Evolutionary conservation across 129 eudicot genomes (phyloP).

Genomic region (Centella asiatica): DNA sequence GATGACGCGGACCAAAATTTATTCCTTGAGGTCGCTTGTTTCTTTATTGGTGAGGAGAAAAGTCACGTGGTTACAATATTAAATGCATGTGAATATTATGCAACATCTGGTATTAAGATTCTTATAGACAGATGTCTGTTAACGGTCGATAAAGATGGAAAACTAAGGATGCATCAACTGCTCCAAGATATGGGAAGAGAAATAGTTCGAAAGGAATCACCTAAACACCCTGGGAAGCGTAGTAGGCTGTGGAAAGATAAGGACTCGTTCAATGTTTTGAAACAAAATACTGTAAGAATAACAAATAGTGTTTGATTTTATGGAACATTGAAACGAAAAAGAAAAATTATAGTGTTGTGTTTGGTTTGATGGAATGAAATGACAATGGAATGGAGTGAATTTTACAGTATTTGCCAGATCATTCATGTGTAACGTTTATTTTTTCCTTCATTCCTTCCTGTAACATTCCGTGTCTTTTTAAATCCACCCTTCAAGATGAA

Average conservation of each 20-base stretch:
- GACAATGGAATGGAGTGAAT: no score
- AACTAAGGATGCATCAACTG: background rate
- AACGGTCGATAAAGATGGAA: background rate
- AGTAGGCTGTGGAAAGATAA: constrained; percentile 15
- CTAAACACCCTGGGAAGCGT: constrained; percentile 18
- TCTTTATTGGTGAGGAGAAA: constrained; percentile 17
- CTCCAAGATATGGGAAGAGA: constrained; percentile 25
- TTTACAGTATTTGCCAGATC: no score
- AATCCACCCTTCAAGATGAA: no score
- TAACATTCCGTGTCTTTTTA: no score
- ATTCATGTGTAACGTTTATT: no score
- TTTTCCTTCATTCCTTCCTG: no score
- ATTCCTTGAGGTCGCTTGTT: constrained; percentile 25
- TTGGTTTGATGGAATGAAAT: no score
- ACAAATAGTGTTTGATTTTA: no score
- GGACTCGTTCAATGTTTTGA: constrained; percentile 14
- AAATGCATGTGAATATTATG: background rate
- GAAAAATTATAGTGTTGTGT: no score
- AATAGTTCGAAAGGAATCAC: constrained; percentile 20
- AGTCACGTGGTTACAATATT: constrained; percentile 1
- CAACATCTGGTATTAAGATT: constrained; percentile 17
- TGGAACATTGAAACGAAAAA: no score
- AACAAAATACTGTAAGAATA: constrained; percentile 12
- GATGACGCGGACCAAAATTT: constrained; percentile 12
- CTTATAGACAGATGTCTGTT: constrained; percentile 19